These are phyloP conservation scores for Neospora caninum DNA, from an alignment of 169 alveolate species.

Conservation along the genomic window DNA sequence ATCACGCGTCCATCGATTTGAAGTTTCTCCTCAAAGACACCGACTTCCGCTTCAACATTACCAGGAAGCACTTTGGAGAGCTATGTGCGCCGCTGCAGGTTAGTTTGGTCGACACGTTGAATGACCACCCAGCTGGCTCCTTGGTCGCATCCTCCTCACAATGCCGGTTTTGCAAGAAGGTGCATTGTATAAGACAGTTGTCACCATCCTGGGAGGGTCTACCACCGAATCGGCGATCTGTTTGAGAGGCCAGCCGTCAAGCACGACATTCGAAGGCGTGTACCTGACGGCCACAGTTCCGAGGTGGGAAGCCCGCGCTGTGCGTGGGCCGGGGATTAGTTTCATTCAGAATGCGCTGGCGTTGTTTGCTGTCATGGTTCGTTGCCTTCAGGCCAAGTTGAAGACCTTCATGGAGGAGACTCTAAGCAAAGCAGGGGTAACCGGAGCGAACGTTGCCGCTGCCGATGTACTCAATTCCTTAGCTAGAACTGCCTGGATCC, in stretches of 20 bases:
- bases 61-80: neutral
- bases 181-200: no score
- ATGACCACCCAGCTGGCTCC: no score
- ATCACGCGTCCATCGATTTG: neutral
- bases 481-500: neutral
- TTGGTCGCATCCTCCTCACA: no score
- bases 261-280: no score
- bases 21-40: neutral
- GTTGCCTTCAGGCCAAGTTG: neutral
- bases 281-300: no score
- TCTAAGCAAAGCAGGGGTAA: neutral
- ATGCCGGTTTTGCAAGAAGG: no score
- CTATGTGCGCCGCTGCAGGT: slow-evolving; percentile 43
- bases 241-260: no score
- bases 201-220: no score
- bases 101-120: neutral
- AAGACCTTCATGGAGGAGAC: neutral
- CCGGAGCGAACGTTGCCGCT: neutral
- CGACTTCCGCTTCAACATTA: neutral
- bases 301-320: no score
- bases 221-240: no score
- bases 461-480: neutral
- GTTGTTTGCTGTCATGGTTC: neutral
- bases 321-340: no score
- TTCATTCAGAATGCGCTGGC: no score